Percentiles rank a stretch among this genome's conserved stretches.
Evolutionary conservation across 2,329 filamentous ascomycete genomes (phyloP).

Genomic region (Colletotrichum cuscutae): DNA sequence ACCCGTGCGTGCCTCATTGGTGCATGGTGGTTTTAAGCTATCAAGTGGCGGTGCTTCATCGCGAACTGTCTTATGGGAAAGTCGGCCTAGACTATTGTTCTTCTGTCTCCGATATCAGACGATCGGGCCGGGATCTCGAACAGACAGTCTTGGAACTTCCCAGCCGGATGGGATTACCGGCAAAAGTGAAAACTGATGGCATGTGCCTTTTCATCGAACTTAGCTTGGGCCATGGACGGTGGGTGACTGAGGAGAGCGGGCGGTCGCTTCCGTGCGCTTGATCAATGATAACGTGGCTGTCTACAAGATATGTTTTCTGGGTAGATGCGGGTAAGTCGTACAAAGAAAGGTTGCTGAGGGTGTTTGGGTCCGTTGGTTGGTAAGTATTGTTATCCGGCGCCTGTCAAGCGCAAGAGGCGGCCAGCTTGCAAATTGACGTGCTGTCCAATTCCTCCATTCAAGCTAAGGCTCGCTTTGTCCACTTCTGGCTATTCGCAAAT

Average conservation of each 20-base stretch:
- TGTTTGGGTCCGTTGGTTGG: background rate
- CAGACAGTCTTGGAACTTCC: slow-evolving; percentile 26
- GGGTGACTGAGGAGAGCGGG: background rate
- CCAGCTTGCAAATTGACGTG: background rate
- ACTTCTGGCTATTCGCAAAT: background rate
- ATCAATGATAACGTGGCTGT: background rate
- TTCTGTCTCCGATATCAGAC: slow-evolving; percentile 20
- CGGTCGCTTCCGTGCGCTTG: background rate
- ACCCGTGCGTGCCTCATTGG: slow-evolving; percentile 18
- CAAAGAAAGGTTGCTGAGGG: background rate
- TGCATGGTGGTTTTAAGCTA: background rate
- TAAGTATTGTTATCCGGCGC: background rate
- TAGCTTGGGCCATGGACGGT: background rate
- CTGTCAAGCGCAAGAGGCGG: background rate
- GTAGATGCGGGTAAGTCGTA: background rate
- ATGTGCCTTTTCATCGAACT: background rate
- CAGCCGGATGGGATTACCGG: background rate
- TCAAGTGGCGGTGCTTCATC: background rate
- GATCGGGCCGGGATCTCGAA: slow-evolving; percentile 28
- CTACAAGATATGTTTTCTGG: background rate
- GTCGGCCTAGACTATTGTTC: background rate
- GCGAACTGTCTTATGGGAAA: background rate
- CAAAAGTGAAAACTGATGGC: background rate
- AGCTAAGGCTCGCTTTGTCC: background rate
- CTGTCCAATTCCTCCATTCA: background rate